These are phyloP conservation scores for Nicotiana paniculata DNA, from an alignment of 257 asterid genomes.

Conservation along the genomic window DNA sequence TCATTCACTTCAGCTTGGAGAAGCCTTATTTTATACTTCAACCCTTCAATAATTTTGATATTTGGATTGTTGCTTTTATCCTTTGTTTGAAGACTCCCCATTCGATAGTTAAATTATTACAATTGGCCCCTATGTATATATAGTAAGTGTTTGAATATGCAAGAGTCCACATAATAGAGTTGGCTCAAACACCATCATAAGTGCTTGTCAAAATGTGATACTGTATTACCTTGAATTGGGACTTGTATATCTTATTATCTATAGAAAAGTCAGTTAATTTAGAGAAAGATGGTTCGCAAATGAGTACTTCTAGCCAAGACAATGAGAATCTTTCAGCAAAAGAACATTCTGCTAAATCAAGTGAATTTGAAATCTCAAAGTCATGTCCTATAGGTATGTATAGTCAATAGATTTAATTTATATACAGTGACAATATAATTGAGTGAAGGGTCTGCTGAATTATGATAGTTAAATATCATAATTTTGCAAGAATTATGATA, in stretches of 20 bases:
- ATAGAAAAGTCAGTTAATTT: not conserved
- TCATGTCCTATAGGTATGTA: not conserved
- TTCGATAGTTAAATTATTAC: not conserved
- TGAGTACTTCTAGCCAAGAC: not conserved
- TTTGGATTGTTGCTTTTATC: constrained; percentile 14
- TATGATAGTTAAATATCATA: too few species aligned
- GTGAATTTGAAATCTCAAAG: not conserved
- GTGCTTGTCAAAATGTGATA: too few species aligned
- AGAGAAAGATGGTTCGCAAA: constrained; percentile 11
- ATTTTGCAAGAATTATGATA: too few species aligned
- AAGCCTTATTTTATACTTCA: constrained; percentile 45
- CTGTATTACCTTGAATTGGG: too few species aligned
- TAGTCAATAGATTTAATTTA: too few species aligned
- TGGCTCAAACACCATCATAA: too few species aligned
- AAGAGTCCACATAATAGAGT: not conserved
- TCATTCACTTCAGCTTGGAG: constrained; percentile 57
- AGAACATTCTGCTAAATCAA: not conserved
- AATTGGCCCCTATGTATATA: not conserved
- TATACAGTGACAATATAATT: too few species aligned
- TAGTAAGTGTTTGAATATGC: not conserved
- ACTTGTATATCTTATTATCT: too few species aligned
- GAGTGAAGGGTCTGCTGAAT: too few species aligned
- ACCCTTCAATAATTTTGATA: constrained; percentile 40
- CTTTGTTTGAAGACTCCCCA: constrained; percentile 64
- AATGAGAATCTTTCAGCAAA: not conserved